Conservation (phyloP, 805 yeast genomes). For the Candida ponderosae region DNA sequence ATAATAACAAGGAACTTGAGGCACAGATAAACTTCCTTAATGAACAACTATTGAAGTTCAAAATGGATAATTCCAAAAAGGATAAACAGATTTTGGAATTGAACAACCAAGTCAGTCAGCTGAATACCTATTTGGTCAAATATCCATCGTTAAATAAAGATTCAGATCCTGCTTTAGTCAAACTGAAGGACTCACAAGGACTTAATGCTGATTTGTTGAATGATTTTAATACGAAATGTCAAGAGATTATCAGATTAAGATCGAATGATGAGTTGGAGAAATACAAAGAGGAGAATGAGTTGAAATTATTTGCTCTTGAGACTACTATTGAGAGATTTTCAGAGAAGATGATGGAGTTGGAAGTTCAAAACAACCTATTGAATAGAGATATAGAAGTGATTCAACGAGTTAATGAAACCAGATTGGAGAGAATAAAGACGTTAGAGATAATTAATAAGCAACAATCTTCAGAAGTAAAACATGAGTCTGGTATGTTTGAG, state of each 20-base stretch:
- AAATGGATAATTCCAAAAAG: conserved; percentile 3
- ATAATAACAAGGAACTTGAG: conserved; percentile 17
- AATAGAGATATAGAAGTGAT: conserved; percentile 48
- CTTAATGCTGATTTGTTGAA: conserved; percentile 4
- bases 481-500: conserved; percentile 45
- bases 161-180: not conserved
- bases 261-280: conserved; percentile 29
- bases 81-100: not conserved
- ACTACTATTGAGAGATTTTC: conserved; percentile 49
- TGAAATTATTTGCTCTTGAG: conserved; percentile 46
- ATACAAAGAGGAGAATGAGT: conserved; percentile 30
- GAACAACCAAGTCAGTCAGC: not conserved
- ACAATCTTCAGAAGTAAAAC: conserved; percentile 39
- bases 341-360: conserved; percentile 53
- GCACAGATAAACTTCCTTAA: conserved; percentile 1
- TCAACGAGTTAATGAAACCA: conserved; percentile 47
- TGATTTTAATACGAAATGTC: conserved; percentile 20
- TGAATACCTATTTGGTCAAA: not conserved
- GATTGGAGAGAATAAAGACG: conserved; percentile 48
- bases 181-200: not conserved
- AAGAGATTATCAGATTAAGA: conserved; percentile 30
- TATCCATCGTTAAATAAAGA: not conserved
- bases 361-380: conserved; percentile 49
- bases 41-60: conserved; percentile 12
- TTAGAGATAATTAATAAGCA: conserved; percentile 42